Conservation (phyloP, 805 yeast genomes). For the Starmera amethionina region DNA sequence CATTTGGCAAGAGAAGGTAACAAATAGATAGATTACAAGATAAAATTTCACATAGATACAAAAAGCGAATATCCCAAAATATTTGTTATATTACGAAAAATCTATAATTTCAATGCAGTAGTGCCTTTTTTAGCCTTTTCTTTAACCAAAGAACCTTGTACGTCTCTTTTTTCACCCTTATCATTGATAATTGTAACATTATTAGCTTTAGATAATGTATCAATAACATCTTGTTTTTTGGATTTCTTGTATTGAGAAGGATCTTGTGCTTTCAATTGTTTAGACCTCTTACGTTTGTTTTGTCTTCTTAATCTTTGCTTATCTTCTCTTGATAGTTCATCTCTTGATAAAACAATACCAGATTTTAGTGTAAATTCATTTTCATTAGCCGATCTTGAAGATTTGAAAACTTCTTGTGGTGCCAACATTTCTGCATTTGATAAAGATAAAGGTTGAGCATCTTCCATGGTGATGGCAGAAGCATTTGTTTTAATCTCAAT, state of each 20-base stretch:
- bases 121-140: conserved; percentile 20
- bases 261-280: conserved; percentile 29
- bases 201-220: conserved; percentile 61
- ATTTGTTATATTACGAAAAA: neutral
- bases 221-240: conserved; percentile 53
- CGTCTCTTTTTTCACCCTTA: conserved; percentile 66
- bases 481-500: conserved; percentile 76
- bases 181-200: conserved; percentile 72
- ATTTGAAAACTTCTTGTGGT: conserved; percentile 84
- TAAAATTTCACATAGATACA: neutral
- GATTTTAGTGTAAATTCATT: conserved; percentile 64
- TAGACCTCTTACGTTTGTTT: conserved; percentile 69
- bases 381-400: conserved; percentile 32
- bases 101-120: conserved; percentile 12
- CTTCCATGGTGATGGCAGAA: conserved; percentile 85
- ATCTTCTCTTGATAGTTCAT: conserved; percentile 76
- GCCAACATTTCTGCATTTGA: conserved; percentile 71
- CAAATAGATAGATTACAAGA: conserved; percentile 2
- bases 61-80: too few species aligned
- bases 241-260: conserved; percentile 35
- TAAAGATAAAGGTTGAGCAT: conserved; percentile 85
- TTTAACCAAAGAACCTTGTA: conserved; percentile 55
- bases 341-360: conserved; percentile 73
- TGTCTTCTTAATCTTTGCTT: conserved; percentile 82
- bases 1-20: conserved; percentile 22